Percentiles rank a stretch among this genome's conserved stretches.
Conservation (phyloP, 768 basidiomycete genomes). For the Dioszegia crocea region DNA sequence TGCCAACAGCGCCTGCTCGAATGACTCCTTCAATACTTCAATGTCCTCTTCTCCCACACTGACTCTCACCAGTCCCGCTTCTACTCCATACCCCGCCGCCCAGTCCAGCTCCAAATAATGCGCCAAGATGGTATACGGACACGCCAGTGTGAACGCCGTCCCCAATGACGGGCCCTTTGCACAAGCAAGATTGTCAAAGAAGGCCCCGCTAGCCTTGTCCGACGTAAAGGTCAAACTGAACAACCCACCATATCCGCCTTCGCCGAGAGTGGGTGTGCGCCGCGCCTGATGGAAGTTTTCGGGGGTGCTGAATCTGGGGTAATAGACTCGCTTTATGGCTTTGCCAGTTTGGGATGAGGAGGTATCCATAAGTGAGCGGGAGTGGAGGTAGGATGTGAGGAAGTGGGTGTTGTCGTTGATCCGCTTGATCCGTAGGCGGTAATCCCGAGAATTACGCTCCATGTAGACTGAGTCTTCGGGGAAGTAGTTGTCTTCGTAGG, state of each 20-base stretch:
- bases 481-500: slow-evolving; percentile 82
- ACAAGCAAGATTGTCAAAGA: slow-evolving; percentile 77
- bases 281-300: slow-evolving; percentile 65
- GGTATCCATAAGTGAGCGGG: slow-evolving; percentile 52
- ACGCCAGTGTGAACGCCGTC: slow-evolving; percentile 93
- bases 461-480: slow-evolving; percentile 90
- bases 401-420: slow-evolving; percentile 81
- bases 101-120: slow-evolving; percentile 87
- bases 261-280: slow-evolving; percentile 53
- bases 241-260: slow-evolving; percentile 75
- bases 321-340: slow-evolving; percentile 77
- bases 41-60: slow-evolving; percentile 85
- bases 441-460: slow-evolving; percentile 97
- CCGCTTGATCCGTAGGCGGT: slow-evolving; percentile 64
- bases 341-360: slow-evolving; percentile 31
- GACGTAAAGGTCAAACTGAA: slow-evolving; percentile 83
- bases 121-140: slow-evolving; percentile 86
- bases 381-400: slow-evolving; percentile 71
- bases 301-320: slow-evolving; percentile 75
- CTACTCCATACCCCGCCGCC: slow-evolving; percentile 83
- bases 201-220: slow-evolving; percentile 63
- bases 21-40: slow-evolving; percentile 58
- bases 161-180: slow-evolving; percentile 79
- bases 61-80: slow-evolving; percentile 74
- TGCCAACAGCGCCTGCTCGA: slow-evolving; percentile 64